Evolutionary conservation across 306 rosid species (phyloP).

Genomic region (Cicer bijugum): DNA sequence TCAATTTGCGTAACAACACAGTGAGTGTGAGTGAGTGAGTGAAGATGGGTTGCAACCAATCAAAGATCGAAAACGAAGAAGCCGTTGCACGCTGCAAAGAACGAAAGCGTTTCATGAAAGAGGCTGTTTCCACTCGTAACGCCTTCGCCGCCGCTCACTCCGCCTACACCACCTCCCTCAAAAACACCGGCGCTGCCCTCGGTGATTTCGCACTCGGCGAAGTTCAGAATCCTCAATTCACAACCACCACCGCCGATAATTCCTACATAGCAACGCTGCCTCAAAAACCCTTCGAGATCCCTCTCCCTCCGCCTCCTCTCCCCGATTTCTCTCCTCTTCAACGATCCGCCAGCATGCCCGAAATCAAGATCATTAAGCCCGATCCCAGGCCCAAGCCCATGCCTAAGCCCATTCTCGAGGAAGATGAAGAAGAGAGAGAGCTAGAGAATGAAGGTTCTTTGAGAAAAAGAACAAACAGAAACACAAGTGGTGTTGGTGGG

Average conservation of each 20-base stretch:
- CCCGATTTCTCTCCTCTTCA: constrained; percentile 57
- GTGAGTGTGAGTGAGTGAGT: no score
- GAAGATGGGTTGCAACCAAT: constrained; percentile 85
- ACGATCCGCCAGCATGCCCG: constrained; percentile 77
- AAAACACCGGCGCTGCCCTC: constrained; percentile 83
- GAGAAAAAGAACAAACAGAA: constrained; percentile 36
- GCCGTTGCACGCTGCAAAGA: constrained; percentile 85
- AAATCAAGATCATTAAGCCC: constrained; percentile 55
- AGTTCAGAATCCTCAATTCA: constrained; percentile 50
- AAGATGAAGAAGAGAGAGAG: constrained; percentile 63
- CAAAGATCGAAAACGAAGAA: constrained; percentile 97
- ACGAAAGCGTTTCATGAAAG: constrained; percentile 76
- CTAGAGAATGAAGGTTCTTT: constrained; percentile 54
- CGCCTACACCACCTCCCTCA: constrained; percentile 69
- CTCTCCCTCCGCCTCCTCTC: constrained; percentile 70
- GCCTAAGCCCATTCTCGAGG: constrained; percentile 52
- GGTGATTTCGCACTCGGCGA: constrained; percentile 81
- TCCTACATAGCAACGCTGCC: neutral
- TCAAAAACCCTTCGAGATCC: constrained; percentile 46
- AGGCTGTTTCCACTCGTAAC: constrained; percentile 70
- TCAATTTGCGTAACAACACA: neutral
- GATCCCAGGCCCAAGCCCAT: constrained; percentile 35
- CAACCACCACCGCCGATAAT: neutral
- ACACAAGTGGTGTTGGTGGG: neutral
- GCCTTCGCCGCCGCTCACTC: constrained; percentile 92